A percentile compares a stretch with the other conserved stretches of the same genome.
Conservation (phyloP, 768 basidiomycete species). For the Lepiota brunneoincarnata region DNA sequence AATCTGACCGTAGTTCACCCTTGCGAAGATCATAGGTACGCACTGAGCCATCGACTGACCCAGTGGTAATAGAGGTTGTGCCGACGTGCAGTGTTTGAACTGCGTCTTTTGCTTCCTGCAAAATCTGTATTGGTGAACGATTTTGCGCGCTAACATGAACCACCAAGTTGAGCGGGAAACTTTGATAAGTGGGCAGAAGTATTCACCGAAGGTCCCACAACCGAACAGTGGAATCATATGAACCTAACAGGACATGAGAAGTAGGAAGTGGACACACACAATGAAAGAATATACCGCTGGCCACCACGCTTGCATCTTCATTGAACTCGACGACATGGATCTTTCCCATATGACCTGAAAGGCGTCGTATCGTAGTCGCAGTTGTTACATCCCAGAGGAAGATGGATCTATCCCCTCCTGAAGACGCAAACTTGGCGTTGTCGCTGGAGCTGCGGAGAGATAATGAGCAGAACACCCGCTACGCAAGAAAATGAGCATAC, state of each 20-base stretch:
- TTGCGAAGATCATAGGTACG: constrained; percentile 94
- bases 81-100: constrained; percentile 77
- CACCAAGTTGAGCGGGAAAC: constrained; percentile 1
- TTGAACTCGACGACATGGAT: constrained; percentile 92
- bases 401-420: constrained; percentile 89
- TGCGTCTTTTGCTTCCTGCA: constrained; percentile 87
- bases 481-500: constrained; percentile 43
- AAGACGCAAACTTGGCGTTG: constrained; percentile 91
- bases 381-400: constrained; percentile 96
- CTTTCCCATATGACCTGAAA: constrained; percentile 88
- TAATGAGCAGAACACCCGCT: background rate
- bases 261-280: background rate
- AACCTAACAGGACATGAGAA: constrained; percentile 49
- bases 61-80: constrained; percentile 65
- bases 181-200: background rate
- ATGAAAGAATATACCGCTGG: constrained; percentile 61
- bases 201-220: constrained; percentile 89
- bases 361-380: constrained; percentile 77
- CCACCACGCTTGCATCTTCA: constrained; percentile 79
- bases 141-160: constrained; percentile 55
- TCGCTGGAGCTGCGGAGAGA: constrained; percentile 67
- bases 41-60: constrained; percentile 89
- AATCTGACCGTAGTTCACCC: constrained; percentile 87
- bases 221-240: constrained; percentile 87
- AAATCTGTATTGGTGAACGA: constrained; percentile 84